Conservation (phyloP, 169 alveolate species). For the Eimeria praecox region DNA sequence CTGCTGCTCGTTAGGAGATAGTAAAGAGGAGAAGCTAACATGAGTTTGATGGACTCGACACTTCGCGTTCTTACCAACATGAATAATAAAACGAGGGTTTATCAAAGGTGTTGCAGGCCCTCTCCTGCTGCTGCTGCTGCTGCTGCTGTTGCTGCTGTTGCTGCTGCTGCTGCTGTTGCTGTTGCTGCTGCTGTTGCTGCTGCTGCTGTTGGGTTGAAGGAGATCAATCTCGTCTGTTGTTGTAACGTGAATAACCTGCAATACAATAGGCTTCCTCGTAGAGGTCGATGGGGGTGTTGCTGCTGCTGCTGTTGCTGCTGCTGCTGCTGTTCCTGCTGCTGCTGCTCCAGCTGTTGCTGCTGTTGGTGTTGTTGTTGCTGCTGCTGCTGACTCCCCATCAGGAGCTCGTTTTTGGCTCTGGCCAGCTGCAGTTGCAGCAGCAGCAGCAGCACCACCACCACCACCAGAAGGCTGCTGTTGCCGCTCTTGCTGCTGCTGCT, state of each 20-base stretch:
- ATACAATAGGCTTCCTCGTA: neutral
- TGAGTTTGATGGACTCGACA: slow-evolving; percentile 84
- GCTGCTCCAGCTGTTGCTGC: neutral
- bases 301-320: neutral
- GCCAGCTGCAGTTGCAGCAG: neutral
- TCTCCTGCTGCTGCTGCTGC: neutral
- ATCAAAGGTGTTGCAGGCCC: slow-evolving; percentile 61
- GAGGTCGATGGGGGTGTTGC: neutral
- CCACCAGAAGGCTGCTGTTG: neutral
- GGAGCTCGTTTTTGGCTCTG: neutral
- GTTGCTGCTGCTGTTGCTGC: slow-evolving; percentile 1
- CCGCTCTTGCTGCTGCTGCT: neutral
- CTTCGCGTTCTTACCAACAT: slow-evolving; percentile 83
- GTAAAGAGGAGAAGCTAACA: slow-evolving; percentile 57
- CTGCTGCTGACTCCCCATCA: neutral
- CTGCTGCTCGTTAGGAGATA: slow-evolving; percentile 44
- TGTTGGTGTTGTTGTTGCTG: neutral
- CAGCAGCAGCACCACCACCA: neutral
- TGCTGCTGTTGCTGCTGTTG: neutral
- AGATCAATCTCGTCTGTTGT: slow-evolving; percentile 53
- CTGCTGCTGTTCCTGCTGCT: neutral
- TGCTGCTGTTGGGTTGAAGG: neutral
- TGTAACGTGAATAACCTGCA: slow-evolving; percentile 49
- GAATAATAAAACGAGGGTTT: slow-evolving; percentile 84
- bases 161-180: slow-evolving; percentile 1